Evolutionary conservation across 2,329 filamentous ascomycete species (phyloP).

Genomic region (Aureobasidium mangrovei): DNA sequence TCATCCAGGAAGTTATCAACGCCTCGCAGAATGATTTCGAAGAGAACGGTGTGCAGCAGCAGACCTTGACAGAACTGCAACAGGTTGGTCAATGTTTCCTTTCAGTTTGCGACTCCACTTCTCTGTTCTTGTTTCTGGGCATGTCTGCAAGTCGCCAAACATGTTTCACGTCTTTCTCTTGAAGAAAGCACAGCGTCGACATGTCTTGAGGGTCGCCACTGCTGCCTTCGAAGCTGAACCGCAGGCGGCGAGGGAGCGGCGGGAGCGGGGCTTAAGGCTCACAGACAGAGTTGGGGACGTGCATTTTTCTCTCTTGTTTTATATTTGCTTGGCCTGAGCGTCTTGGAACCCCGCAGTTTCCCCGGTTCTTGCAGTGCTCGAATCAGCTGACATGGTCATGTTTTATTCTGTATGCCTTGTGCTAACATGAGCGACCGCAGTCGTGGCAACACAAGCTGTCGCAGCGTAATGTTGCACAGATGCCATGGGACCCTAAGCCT

Average conservation of each 20-base stretch:
- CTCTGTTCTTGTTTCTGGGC: neutral
- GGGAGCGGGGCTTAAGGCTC: slow-evolving; percentile 15
- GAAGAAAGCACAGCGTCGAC: neutral
- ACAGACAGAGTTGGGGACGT: neutral
- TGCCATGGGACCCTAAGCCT: slow-evolving; percentile 90
- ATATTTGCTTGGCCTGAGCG: slow-evolving; percentile 10
- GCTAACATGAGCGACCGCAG: slow-evolving; percentile 38
- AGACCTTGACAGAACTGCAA: slow-evolving; percentile 77
- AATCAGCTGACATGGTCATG: slow-evolving; percentile 10
- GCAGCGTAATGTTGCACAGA: slow-evolving; percentile 71
- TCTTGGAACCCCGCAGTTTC: neutral
- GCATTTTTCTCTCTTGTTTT: slow-evolving; percentile 9
- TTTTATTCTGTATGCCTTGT: neutral
- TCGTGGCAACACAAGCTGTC: slow-evolving; percentile 92
- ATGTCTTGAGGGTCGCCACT: neutral
- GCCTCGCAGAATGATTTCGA: slow-evolving; percentile 87
- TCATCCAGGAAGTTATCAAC: slow-evolving; percentile 62
- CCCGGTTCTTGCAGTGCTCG: neutral
- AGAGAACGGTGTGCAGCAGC: slow-evolving; percentile 84
- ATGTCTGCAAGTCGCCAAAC: neutral
- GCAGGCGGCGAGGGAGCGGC: neutral
- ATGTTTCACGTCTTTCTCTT: neutral
- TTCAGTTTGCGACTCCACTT: slow-evolving; percentile 17
- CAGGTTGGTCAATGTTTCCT: slow-evolving; percentile 50
- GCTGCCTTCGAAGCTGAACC: slow-evolving; percentile 12